Evolutionary conservation across 352 stramenopile species (phyloP).

Genomic region (Pythium insidiosum): DNA sequence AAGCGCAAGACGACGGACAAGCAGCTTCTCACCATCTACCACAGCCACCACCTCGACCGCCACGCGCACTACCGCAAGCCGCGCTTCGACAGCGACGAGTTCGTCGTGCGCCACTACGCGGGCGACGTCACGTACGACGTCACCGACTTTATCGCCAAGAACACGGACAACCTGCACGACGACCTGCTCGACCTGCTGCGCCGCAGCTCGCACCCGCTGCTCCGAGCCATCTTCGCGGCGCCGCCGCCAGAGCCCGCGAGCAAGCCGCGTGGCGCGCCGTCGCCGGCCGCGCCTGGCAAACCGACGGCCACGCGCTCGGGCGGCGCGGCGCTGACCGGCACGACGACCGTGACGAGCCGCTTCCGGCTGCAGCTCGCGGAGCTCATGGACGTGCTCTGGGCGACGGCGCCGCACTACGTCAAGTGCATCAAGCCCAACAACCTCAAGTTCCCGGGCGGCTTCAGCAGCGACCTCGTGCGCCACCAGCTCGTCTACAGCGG

Average conservation of each 20-base stretch:
- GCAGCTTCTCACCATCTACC: constrained; percentile 79
- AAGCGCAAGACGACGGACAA: constrained; percentile 83
- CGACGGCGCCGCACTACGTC: constrained; percentile 91
- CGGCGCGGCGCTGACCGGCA: constrained; percentile 32
- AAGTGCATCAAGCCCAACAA: constrained; percentile 95
- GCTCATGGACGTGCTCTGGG: constrained; percentile 77
- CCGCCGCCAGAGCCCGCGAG: constrained; percentile 8
- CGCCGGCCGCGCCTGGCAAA: constrained; percentile 5
- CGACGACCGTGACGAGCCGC: constrained; percentile 58
- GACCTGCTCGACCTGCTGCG: constrained; percentile 76
- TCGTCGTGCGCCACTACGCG: constrained; percentile 81
- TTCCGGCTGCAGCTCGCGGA: constrained; percentile 74
- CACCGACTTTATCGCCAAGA: constrained; percentile 83
- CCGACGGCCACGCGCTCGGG: too few relatives aligned
- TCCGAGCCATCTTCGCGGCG: constrained; percentile 45
- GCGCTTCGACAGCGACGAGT: constrained; percentile 77
- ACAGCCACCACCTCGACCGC: constrained; percentile 66
- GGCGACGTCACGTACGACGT: constrained; percentile 78
- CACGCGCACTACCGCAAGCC: constrained; percentile 65
- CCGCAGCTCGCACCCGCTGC: constrained; percentile 50
- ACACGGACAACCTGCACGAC: constrained; percentile 86
- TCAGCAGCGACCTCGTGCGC: constrained; percentile 83
- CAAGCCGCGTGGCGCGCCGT: background rate
- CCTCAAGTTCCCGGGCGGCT: constrained; percentile 84
- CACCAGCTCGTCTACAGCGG: constrained; percentile 90